Percentiles rank a stretch among this genome's conserved stretches.
Conservation (phyloP, 2,329 filamentous ascomycete genomes). For the Phaeophleospora eucalypticola region DNA sequence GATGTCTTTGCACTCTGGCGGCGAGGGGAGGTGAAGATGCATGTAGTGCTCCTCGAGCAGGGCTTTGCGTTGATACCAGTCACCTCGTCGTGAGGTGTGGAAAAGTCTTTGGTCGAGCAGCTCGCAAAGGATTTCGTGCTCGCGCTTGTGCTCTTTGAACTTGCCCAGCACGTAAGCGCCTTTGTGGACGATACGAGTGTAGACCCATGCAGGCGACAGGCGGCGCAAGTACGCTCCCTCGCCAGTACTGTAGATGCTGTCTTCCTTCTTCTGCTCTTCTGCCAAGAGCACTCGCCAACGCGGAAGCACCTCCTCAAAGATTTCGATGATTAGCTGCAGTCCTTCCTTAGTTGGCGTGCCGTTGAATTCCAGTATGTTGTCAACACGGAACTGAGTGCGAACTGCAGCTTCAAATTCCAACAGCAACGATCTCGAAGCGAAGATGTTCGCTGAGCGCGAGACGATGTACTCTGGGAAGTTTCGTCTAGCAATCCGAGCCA, state of each 20-base stretch:
- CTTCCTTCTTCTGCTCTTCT: conserved; percentile 75
- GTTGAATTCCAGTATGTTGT: conserved; percentile 75
- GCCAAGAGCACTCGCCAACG: conserved; percentile 72
- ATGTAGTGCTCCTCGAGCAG: conserved; percentile 95
- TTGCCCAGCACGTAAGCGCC: conserved; percentile 73
- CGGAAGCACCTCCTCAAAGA: conserved; percentile 70
- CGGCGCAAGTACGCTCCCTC: conserved; percentile 86
- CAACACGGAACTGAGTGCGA: conserved; percentile 74
- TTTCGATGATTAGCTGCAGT: conserved; percentile 63
- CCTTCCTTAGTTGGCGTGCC: conserved; percentile 63
- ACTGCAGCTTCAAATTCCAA: conserved; percentile 88
- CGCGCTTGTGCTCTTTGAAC: conserved; percentile 72
- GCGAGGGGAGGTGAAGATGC: conserved; percentile 54
- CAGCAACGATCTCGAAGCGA: conserved; percentile 67
- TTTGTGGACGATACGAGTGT: conserved; percentile 90
- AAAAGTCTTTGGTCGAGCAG: conserved; percentile 79
- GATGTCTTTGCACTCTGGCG: conserved; percentile 41
- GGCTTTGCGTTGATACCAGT: conserved; percentile 95
- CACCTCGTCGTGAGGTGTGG: conserved; percentile 75
- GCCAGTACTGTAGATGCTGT: conserved; percentile 69
- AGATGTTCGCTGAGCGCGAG: conserved; percentile 84
- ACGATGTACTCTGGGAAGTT: conserved; percentile 91
- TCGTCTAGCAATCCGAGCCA: conserved; percentile 80
- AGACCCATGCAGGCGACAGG: conserved; percentile 88
- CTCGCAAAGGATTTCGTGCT: conserved; percentile 69